Conservation (phyloP, 2,329 filamentous ascomycete species). For the Coniosporium tulheliwenetii region DNA sequence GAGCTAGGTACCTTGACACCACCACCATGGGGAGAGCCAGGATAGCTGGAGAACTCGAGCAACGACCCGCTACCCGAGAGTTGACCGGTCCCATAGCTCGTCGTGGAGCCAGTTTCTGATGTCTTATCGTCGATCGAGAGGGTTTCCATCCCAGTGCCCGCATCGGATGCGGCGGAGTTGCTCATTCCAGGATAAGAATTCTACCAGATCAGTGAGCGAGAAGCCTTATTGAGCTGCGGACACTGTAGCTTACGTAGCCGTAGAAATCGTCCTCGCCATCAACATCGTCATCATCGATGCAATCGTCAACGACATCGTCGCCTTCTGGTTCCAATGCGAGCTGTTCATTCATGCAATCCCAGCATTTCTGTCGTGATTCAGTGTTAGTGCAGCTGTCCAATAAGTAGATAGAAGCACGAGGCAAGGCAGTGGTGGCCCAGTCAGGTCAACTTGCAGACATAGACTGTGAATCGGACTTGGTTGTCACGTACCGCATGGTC, state of each 20-base stretch:
- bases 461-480: neutral
- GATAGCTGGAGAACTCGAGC: too few relatives aligned
- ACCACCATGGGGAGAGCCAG: too few relatives aligned
- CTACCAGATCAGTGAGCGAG: neutral
- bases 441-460: too few relatives aligned
- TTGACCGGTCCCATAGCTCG: neutral
- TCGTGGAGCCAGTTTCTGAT: neutral
- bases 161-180: neutral
- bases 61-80: too few relatives aligned
- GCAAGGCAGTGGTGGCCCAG: too few relatives aligned
- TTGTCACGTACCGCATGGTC: constrained; percentile 28
- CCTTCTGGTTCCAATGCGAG: constrained; percentile 4
- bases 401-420: too few relatives aligned
- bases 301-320: constrained; percentile 22
- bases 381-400: neutral
- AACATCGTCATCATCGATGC: constrained; percentile 26
- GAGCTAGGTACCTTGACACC: too few relatives aligned
- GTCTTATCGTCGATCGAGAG: neutral
- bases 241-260: neutral
- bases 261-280: constrained; percentile 17
- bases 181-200: neutral
- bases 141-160: neutral
- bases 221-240: too few relatives aligned
- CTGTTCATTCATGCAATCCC: constrained; percentile 13
- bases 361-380: constrained; percentile 13